Conservation (phyloP, 225 moss, liverwort and hornwort species). For the Bryoerythrophyllum caledonicum region DNA sequence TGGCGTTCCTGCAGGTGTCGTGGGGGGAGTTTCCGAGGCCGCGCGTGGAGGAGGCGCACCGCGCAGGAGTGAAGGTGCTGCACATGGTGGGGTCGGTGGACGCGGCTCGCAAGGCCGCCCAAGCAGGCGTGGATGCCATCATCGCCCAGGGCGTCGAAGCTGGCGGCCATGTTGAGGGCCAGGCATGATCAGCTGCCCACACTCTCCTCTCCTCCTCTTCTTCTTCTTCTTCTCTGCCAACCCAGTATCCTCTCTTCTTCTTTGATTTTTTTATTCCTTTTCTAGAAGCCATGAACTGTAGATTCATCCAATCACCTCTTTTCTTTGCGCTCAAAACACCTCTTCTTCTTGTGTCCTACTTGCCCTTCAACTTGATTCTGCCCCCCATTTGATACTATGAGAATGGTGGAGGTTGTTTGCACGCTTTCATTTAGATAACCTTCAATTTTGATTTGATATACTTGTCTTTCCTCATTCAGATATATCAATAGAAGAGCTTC, state of each 20-base stretch:
- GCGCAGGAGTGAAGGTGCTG: constrained; percentile 77
- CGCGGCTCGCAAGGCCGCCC: constrained; percentile 69
- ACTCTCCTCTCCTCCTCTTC: not conserved
- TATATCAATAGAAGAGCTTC: too few species aligned
- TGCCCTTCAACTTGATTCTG: too few species aligned
- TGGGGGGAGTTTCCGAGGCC: constrained; percentile 76
- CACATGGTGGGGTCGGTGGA: constrained; percentile 83
- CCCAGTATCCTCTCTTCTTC: not conserved
- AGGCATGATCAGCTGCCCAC: constrained; percentile 31
- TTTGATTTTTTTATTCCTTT: not conserved
- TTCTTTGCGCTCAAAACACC: too few species aligned
- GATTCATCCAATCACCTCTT: too few species aligned
- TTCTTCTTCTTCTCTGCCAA: not conserved
- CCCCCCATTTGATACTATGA: too few species aligned
- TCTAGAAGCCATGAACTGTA: too few species aligned
- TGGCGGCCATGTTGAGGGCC: constrained; percentile 73
- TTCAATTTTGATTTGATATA: too few species aligned
- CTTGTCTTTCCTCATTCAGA: too few species aligned
- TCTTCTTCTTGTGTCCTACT: too few species aligned
- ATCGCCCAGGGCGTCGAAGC: constrained; percentile 90
- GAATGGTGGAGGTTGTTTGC: too few species aligned
- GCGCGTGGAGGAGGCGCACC: constrained; percentile 58
- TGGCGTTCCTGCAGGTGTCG: constrained; percentile 64
- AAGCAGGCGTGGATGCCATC: constrained; percentile 83
- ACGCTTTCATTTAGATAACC: too few species aligned